Evolutionary conservation across 2,329 filamentous ascomycete species (phyloP).

Genomic region (Parascedosporium putredinis): DNA sequence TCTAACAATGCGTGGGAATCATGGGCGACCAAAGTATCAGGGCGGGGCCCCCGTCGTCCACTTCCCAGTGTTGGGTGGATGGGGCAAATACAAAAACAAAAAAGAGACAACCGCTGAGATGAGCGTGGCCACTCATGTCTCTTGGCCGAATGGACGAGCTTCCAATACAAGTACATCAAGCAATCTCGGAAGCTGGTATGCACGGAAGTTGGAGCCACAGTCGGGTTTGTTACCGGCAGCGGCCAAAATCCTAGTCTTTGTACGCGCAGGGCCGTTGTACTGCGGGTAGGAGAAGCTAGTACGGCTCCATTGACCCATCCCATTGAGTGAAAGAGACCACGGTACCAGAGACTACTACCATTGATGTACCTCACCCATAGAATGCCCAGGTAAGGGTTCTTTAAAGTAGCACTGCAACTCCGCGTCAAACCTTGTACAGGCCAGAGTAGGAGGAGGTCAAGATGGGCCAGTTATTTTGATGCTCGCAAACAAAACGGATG

Average conservation of each 20-base stretch:
- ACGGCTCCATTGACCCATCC: no score
- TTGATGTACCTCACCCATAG: no score
- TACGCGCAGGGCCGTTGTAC: no score
- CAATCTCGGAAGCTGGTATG: constrained; percentile 7
- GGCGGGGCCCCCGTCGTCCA: constrained; percentile 10
- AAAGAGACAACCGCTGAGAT: constrained; percentile 10
- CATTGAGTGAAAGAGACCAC: no score
- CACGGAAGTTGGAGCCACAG: constrained; percentile 2
- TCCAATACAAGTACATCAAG: constrained; percentile 3
- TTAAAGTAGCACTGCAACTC: no score
- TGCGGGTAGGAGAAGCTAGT: no score
- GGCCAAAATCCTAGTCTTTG: no score
- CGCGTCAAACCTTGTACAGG: no score
- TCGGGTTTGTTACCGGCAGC: not conserved
- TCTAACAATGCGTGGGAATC: constrained; percentile 5
- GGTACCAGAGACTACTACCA: no score
- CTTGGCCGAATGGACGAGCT: constrained; percentile 5
- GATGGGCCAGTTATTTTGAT: not conserved
- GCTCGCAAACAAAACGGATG: not conserved
- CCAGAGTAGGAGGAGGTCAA: no score
- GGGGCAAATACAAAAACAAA: not conserved
- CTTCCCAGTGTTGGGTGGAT: not conserved
- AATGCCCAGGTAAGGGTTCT: no score
- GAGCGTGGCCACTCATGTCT: constrained; percentile 12
- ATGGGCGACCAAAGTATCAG: not conserved